phyloP scores from a whole-genome alignment of 108 stramenopile genomes.

The Bacterosira constricta region DNA sequence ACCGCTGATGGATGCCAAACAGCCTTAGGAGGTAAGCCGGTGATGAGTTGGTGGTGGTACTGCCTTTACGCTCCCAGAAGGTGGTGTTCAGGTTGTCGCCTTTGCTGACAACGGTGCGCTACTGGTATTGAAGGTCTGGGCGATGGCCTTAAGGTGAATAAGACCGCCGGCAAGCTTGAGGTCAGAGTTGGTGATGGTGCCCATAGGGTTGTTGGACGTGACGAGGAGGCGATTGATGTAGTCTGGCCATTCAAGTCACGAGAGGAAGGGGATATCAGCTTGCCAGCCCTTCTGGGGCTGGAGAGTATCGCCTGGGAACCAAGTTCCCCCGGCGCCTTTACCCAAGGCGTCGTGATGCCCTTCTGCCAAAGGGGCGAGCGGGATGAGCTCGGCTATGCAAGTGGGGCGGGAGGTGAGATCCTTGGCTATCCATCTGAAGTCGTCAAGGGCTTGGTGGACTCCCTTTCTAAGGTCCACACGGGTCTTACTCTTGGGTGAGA shows the following conservation, averaged over 20 bases:
- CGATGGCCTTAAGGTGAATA: conserved; percentile 47
- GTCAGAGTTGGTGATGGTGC: conserved; percentile 48
- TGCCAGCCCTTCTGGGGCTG: neutral
- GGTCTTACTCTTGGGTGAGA: neutral
- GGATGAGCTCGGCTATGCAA: conserved; percentile 46
- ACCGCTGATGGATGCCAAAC: conserved; percentile 46
- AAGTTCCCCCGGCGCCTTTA: conserved; percentile 35
- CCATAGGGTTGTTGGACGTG: conserved; percentile 20
- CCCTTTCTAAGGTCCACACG: conserved; percentile 10
- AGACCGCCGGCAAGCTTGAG: conserved; percentile 47
- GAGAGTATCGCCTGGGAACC: conserved; percentile 29
- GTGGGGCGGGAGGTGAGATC: conserved; percentile 28
- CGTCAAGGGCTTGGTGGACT: conserved; percentile 34
- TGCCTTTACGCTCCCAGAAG: conserved; percentile 48
- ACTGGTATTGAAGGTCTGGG: conserved; percentile 19
- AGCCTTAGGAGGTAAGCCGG: conserved; percentile 30
- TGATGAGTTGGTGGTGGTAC: conserved; percentile 26
- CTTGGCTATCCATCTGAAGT: conserved; percentile 31
- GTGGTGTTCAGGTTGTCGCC: conserved; percentile 48
- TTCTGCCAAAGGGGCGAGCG: conserved; percentile 22
- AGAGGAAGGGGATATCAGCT: conserved; percentile 28
- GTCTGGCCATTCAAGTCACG: conserved; percentile 32
- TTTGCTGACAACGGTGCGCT: conserved; percentile 26
- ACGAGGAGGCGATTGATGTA: conserved; percentile 4
- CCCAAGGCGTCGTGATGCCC: conserved; percentile 52